These are phyloP conservation scores for Apophysomyces ossiformis DNA, from an alignment of 371 early-diverging fungal species.

Conservation along the genomic window DNA sequence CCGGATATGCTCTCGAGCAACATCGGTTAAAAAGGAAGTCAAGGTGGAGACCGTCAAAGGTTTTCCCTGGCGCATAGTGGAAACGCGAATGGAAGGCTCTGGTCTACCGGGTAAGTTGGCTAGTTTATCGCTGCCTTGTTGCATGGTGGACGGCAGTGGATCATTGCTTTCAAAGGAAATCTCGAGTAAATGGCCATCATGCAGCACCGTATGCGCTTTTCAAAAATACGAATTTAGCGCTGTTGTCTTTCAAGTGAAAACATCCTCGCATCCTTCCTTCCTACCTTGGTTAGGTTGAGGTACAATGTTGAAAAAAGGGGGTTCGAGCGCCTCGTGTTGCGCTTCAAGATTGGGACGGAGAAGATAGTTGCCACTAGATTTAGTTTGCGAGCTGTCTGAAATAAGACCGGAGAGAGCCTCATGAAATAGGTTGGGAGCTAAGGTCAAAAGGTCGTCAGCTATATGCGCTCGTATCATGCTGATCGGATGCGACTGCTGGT, in stretches of 20 bases:
- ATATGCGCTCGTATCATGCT: slow-evolving; percentile 16
- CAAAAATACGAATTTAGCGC: background rate
- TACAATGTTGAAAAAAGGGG: slow-evolving; percentile 36
- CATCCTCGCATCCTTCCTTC: slow-evolving; percentile 1
- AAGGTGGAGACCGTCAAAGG: slow-evolving; percentile 25
- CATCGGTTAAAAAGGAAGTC: slow-evolving; percentile 22
- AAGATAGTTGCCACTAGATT: slow-evolving; percentile 24
- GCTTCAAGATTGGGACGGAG: slow-evolving; percentile 29
- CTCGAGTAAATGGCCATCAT: slow-evolving; percentile 16
- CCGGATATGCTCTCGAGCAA: slow-evolving; percentile 38
- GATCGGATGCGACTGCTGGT: slow-evolving; percentile 12
- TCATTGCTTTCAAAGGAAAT: slow-evolving; percentile 15
- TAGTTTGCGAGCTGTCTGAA: slow-evolving; percentile 26
- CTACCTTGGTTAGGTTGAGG: slow-evolving; percentile 40
- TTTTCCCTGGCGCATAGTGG: slow-evolving; percentile 4
- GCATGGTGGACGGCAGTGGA: background rate
- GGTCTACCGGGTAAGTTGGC: background rate
- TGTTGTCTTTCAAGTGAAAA: background rate
- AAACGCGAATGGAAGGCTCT: slow-evolving; percentile 26
- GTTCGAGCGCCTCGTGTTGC: slow-evolving; percentile 29
- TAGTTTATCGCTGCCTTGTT: background rate
- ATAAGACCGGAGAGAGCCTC: slow-evolving; percentile 33
- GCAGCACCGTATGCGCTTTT: slow-evolving; percentile 15
- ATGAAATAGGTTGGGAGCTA: slow-evolving; percentile 38
- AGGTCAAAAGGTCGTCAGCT: slow-evolving; percentile 1